Percentiles rank a stretch among this genome's conserved stretches.
Evolutionary conservation across 805 yeast species (phyloP).

Genomic region (Teunomyces funiuensis): DNA sequence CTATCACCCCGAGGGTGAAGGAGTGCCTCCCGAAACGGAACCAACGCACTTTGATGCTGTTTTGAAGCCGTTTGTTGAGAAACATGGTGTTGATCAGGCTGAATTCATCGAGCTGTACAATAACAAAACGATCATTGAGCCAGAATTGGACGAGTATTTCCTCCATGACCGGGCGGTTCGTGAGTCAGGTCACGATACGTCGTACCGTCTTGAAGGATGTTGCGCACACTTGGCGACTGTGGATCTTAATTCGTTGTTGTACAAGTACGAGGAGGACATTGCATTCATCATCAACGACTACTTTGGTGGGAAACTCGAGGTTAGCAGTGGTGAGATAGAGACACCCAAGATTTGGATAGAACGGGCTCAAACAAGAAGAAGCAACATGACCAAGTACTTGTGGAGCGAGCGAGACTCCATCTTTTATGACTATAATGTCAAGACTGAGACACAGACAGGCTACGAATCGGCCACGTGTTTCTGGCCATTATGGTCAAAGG

Average conservation of each 20-base stretch:
- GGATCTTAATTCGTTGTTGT: conserved; percentile 80
- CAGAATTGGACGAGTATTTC: conserved; percentile 84
- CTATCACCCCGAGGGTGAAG: conserved; percentile 85
- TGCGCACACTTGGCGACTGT: conserved; percentile 90
- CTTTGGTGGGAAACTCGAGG: conserved; percentile 50
- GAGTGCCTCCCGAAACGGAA: conserved; percentile 98
- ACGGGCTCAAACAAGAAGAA: conserved; percentile 56
- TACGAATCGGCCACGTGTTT: conserved; percentile 88
- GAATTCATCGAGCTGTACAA: conserved; percentile 69
- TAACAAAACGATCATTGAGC: conserved; percentile 62
- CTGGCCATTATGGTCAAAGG: conserved; percentile 89
- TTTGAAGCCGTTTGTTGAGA: conserved; percentile 64
- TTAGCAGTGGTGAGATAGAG: conserved; percentile 32
- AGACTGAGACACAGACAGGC: conserved; percentile 49
- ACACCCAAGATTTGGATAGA: conserved; percentile 58
- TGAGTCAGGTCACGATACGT: conserved; percentile 95
- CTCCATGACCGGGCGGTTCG: conserved; percentile 92
- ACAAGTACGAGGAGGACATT: conserved; percentile 88
- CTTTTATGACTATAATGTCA: conserved; percentile 81
- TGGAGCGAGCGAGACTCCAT: conserved; percentile 83
- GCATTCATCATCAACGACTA: conserved; percentile 56
- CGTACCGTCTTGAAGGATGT: conserved; percentile 83
- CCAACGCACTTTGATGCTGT: conserved; percentile 79
- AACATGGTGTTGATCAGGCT: conserved; percentile 56
- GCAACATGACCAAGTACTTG: conserved; percentile 60